phyloP scores from a whole-genome alignment of 2,329 filamentous ascomycete genomes.

The Pestalotiopsis sp. region DNA sequence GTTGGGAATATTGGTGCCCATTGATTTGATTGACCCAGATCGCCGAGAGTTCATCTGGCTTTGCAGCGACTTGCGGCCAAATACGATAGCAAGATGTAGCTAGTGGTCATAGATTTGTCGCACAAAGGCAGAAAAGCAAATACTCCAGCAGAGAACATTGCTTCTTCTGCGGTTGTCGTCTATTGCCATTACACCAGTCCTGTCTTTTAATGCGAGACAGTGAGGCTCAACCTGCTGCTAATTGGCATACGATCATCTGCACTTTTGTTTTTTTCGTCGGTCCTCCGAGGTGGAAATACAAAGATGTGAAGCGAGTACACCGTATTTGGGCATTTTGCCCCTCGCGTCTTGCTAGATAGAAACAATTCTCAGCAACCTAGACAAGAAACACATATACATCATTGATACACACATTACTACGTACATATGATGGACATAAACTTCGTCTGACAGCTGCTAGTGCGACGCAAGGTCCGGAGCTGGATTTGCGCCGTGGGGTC shows the following conservation, averaged over 20 bases:
- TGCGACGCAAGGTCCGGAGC: background rate
- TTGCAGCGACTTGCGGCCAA: too few relatives aligned
- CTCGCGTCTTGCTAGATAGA: background rate
- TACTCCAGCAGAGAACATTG: background rate
- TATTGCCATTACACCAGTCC: background rate
- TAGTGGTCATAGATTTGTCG: background rate
- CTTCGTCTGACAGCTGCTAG: constrained; percentile 4
- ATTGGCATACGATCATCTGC: background rate
- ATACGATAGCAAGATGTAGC: background rate
- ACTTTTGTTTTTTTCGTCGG: background rate
- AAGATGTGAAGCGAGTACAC: background rate
- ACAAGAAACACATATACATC: background rate
- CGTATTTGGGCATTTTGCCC: background rate
- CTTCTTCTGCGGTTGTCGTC: background rate
- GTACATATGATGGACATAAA: background rate
- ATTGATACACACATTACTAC: background rate
- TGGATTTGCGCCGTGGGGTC: background rate
- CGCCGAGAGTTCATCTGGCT: too few relatives aligned
- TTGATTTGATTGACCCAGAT: too few relatives aligned
- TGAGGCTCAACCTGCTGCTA: background rate
- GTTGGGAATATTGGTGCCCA: too few relatives aligned
- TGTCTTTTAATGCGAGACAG: background rate
- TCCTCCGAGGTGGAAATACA: background rate
- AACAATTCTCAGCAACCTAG: background rate
- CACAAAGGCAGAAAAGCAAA: background rate